These are phyloP conservation scores for Rheum nobile DNA, from an alignment of 148 eudicot genomes.

Conservation along the genomic window DNA sequence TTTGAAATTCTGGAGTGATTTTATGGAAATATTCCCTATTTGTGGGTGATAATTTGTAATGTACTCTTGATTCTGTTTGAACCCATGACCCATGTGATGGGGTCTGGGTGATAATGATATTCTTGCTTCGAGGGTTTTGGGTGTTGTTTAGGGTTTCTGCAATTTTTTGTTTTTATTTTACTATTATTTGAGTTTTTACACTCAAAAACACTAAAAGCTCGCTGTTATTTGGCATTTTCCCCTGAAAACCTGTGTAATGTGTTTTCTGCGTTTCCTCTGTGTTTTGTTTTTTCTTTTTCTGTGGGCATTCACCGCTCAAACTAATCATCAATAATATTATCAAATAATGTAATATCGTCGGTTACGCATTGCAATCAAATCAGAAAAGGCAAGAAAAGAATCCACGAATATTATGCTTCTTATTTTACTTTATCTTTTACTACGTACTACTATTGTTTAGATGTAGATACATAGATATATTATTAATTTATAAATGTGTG, in stretches of 20 bases:
- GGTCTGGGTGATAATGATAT: not conserved
- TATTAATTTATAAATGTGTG: no score
- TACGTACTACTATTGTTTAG: no score
- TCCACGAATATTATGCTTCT: not conserved
- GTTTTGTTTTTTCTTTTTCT: not conserved
- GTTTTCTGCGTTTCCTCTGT: not conserved
- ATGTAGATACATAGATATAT: no score
- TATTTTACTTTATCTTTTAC: not conserved
- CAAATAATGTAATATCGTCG: not conserved
- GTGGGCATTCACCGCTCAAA: constrained; percentile 4
- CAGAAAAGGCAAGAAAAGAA: not conserved
- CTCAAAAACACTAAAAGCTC: not conserved
- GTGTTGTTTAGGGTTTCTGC: not conserved
- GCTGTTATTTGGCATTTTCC: not conserved
- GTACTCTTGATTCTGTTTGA: not conserved
- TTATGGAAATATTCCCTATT: not conserved
- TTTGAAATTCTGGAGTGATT: not conserved
- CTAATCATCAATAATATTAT: not conserved
- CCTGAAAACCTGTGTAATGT: not conserved
- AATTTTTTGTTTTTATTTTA: not conserved
- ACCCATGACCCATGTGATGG: not conserved
- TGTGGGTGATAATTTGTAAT: not conserved
- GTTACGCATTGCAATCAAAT: not conserved
- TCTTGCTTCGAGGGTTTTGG: not conserved
- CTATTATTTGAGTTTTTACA: not conserved